A percentile compares a stretch with the other conserved stretches of the same genome.
These are phyloP conservation scores for Hypoxylon sp. DNA, from an alignment of 2,329 filamentous ascomycete species.

Conservation along the genomic window DNA sequence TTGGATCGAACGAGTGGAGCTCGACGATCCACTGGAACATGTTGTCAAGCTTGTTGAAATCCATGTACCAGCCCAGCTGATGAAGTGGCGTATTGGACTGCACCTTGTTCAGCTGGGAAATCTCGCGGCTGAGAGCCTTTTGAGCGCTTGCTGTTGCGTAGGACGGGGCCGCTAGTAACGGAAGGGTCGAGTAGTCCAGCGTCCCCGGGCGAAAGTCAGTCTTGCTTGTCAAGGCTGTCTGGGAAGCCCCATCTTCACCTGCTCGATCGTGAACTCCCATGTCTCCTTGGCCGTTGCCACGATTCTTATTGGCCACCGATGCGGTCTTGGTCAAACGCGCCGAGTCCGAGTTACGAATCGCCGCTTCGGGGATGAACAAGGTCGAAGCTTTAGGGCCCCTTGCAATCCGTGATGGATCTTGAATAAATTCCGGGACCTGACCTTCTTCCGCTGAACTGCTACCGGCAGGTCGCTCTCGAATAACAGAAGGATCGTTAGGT, in stretches of 20 bases:
- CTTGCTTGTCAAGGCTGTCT: constrained; percentile 10
- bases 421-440: constrained; percentile 30
- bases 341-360: constrained; percentile 38
- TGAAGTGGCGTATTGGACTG: constrained; percentile 68
- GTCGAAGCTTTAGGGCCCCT: constrained; percentile 13
- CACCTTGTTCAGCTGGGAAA: constrained; percentile 68
- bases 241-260: constrained; percentile 22
- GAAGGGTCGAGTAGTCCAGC: constrained; percentile 68
- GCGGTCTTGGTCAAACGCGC: constrained; percentile 10
- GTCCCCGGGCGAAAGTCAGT: constrained; percentile 70
- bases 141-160: constrained; percentile 71
- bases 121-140: constrained; percentile 68
- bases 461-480: too few relatives aligned
- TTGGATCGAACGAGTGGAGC: constrained; percentile 78
- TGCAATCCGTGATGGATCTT: constrained; percentile 32
- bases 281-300: constrained; percentile 54
- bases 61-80: constrained; percentile 84
- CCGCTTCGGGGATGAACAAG: constrained; percentile 46
- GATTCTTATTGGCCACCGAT: constrained; percentile 43
- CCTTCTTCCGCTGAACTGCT: too few relatives aligned
- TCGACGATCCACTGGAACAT: constrained; percentile 93
- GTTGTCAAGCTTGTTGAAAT: constrained; percentile 71
- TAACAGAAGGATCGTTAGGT: too few relatives aligned
- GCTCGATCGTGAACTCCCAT: constrained; percentile 50
- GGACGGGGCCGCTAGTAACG: constrained; percentile 68